Percentiles rank a stretch among this genome's conserved stretches.
Evolutionary conservation across 306 rosid species (phyloP).

Genomic region (Prinsepia uniflora): DNA sequence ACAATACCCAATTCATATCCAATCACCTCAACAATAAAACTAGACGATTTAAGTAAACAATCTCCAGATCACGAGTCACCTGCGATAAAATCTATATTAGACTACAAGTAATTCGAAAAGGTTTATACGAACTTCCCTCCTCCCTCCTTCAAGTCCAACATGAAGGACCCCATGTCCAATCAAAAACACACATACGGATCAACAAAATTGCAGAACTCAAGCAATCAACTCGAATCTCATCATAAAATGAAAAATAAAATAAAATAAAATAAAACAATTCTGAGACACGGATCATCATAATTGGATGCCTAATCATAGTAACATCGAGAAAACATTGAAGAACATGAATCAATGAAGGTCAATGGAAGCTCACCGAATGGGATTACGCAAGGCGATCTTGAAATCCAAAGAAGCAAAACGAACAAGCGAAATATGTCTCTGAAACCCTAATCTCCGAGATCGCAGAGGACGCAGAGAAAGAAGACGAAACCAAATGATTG

Average conservation of each 20-base stretch:
- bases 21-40: background rate
- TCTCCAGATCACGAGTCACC: slow-evolving; percentile 13
- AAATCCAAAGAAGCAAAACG: background rate
- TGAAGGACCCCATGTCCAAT: background rate
- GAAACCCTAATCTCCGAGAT: slow-evolving; percentile 35
- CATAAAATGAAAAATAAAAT: background rate
- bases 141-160: background rate
- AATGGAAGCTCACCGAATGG: slow-evolving; percentile 35
- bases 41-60: background rate
- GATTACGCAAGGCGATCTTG: slow-evolving; percentile 18
- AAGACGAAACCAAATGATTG: background rate
- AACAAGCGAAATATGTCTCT: background rate
- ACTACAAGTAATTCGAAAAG: background rate
- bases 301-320: background rate
- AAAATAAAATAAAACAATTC: background rate
- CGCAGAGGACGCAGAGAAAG: slow-evolving; percentile 19
- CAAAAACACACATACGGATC: background rate
- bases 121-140: background rate
- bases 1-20: background rate
- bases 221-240: background rate
- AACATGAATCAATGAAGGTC: background rate
- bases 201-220: background rate
- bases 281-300: background rate
- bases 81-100: background rate
- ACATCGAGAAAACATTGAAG: background rate